Conservation (phyloP, 164 flowering plant species). For the Malania oleifera region DNA sequence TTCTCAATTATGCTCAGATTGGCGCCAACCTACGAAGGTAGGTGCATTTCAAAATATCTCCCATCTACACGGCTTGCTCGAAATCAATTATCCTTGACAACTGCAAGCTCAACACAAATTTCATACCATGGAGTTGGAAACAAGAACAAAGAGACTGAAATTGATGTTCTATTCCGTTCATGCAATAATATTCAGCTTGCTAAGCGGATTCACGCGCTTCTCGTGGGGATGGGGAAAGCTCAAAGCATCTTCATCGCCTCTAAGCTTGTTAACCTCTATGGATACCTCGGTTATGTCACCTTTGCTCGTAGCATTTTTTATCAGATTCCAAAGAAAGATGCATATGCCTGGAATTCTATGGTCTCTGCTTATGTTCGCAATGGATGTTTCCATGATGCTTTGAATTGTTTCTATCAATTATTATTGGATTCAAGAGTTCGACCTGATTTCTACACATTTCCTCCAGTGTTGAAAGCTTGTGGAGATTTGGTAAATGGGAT, state of each 20-base stretch:
- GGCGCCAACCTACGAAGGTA: conserved; percentile 19
- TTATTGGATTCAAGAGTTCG: conserved; percentile 29
- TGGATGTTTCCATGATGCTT: conserved; percentile 35
- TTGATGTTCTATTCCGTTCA: conserved; percentile 35
- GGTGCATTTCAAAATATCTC: conserved; percentile 15
- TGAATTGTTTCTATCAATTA: conserved; percentile 36
- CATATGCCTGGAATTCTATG: conserved; percentile 65
- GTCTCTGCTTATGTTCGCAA: conserved; percentile 50
- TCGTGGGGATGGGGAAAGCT: conserved; percentile 49
- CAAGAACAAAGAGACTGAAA: conserved; percentile 27
- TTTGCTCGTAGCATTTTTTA: conserved; percentile 40
- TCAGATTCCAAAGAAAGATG: conserved; percentile 38
- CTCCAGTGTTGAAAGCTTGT: conserved; percentile 63
- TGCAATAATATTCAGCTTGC: conserved; percentile 37
- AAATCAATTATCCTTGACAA: conserved; percentile 8
- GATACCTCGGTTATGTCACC: conserved; percentile 38
- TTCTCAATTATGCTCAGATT: conserved; percentile 26
- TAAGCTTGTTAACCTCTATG: conserved; percentile 57
- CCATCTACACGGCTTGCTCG: conserved; percentile 1
- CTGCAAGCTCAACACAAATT: conserved; percentile 11
- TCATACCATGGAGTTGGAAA: conserved; percentile 16
- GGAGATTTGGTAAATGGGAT: conserved; percentile 32
- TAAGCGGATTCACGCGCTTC: conserved; percentile 51
- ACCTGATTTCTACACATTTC: conserved; percentile 68
- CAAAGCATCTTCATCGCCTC: conserved; percentile 35